Conservation (phyloP, 2,329 filamentous ascomycete genomes). For the Anthostomella pinea region DNA sequence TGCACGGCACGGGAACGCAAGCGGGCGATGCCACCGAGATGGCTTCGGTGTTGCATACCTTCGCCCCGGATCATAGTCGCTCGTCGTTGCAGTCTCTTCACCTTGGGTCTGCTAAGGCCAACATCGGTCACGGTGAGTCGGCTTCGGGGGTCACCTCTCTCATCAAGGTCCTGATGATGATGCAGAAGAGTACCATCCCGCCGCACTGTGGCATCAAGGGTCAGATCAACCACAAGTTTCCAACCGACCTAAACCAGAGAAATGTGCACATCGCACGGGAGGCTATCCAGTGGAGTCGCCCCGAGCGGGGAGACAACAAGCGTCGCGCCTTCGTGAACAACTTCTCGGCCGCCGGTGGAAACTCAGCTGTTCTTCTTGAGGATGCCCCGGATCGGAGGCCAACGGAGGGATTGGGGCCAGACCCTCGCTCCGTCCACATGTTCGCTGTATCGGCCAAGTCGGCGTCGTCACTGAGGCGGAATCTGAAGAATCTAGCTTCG, state of each 20-base stretch:
- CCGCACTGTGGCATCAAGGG: constrained; percentile 48
- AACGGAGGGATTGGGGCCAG: background rate
- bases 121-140: constrained; percentile 44
- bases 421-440: constrained; percentile 46
- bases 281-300: constrained; percentile 33
- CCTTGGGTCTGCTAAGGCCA: constrained; percentile 46
- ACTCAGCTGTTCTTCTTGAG: constrained; percentile 30
- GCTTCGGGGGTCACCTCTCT: constrained; percentile 31
- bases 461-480: constrained; percentile 49
- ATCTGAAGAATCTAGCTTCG: constrained; percentile 48
- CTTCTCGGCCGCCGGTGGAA: constrained; percentile 53
- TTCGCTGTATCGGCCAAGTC: constrained; percentile 53
- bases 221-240: constrained; percentile 42
- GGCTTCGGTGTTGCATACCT: constrained; percentile 56
- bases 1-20: constrained; percentile 70
- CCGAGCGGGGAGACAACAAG: constrained; percentile 22
- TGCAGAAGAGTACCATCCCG: constrained; percentile 35
- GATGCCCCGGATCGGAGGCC: too few relatives aligned
- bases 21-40: constrained; percentile 67
- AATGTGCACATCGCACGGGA: constrained; percentile 39
- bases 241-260: constrained; percentile 38
- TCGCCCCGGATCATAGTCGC: constrained; percentile 46
- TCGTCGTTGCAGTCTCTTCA: constrained; percentile 41
- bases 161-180: constrained; percentile 23
- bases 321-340: constrained; percentile 46